Evolutionary conservation across 495 filamentous ascomycete genomes (phyloP).

Genomic region (Penicillium pulvis): DNA sequence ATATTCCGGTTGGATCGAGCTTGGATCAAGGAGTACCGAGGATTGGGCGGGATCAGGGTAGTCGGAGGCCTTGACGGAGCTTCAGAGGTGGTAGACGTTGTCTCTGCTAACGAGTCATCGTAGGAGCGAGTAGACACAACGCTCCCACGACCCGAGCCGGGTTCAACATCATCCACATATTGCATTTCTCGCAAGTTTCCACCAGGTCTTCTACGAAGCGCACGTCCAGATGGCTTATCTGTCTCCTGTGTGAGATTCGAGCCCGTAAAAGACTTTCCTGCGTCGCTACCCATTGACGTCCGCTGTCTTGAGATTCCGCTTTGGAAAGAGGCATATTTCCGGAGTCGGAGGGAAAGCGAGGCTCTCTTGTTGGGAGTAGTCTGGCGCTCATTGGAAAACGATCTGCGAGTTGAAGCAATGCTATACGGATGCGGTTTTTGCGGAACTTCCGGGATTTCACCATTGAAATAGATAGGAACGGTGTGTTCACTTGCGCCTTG

Average conservation of each 20-base stretch:
- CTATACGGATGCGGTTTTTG: conserved; percentile 21
- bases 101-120: conserved; percentile 63
- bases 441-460: conserved; percentile 14
- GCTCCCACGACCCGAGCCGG: conserved; percentile 64
- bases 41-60: conserved; percentile 43
- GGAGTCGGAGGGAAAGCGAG: conserved; percentile 46
- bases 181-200: conserved; percentile 82
- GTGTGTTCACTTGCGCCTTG: conserved; percentile 1
- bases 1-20: conserved; percentile 76
- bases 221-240: conserved; percentile 46
- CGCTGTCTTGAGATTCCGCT: conserved; percentile 65
- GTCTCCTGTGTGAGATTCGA: conserved; percentile 36
- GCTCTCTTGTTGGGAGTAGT: conserved; percentile 30
- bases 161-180: conserved; percentile 70
- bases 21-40: conserved; percentile 64
- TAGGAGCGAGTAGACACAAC: conserved; percentile 70
- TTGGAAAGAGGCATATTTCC: conserved; percentile 71
- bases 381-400: conserved; percentile 35
- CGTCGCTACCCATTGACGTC: conserved; percentile 61
- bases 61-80: conserved; percentile 34
- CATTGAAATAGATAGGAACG: conserved; percentile 38
- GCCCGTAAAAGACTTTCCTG: conserved; percentile 52
- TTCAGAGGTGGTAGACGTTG: conserved; percentile 25
- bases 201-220: conserved; percentile 83
- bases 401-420: conserved; percentile 29